Percentiles rank a stretch among this genome's conserved stretches.
These are phyloP conservation scores for Dicorynia guianensis DNA, from an alignment of 306 rosid species.

Conservation along the genomic window DNA sequence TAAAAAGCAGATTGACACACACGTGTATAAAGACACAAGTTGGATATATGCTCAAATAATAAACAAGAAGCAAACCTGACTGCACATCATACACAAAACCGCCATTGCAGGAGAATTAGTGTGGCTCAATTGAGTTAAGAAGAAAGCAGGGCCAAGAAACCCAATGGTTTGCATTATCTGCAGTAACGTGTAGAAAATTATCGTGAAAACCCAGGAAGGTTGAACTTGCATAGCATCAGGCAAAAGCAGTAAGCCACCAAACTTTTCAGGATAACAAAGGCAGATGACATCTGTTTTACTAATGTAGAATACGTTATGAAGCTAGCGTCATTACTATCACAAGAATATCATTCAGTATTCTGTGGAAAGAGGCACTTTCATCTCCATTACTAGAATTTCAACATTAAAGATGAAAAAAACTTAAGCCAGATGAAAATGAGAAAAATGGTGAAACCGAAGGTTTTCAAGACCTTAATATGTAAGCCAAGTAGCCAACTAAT, in stretches of 20 bases:
- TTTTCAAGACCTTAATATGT: constrained; percentile 4
- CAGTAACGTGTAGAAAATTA: constrained; percentile 33
- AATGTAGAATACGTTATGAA: background rate
- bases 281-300: background rate
- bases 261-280: constrained; percentile 18
- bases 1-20: no score
- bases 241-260: constrained; percentile 10
- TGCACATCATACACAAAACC: constrained; percentile 95
- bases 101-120: constrained; percentile 89
- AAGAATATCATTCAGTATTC: background rate
- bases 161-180: constrained; percentile 99
- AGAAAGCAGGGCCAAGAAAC: constrained; percentile 99
- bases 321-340: background rate
- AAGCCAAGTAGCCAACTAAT: background rate
- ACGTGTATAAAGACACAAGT: no score
- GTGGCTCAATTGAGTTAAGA: constrained; percentile 96
- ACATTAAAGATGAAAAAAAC: background rate
- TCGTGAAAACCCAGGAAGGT: constrained; percentile 21
- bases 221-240: constrained; percentile 6
- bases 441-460: background rate
- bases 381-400: constrained; percentile 12
- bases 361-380: background rate
- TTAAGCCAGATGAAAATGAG: constrained; percentile 12
- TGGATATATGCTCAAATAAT: constrained; percentile 19
- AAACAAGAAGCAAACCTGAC: constrained; percentile 73